Evolutionary conservation across 164 flowering plant genomes (phyloP), one percentile per base, ranked within the genome.

Genomic region (Vitis rupestris): DNA sequence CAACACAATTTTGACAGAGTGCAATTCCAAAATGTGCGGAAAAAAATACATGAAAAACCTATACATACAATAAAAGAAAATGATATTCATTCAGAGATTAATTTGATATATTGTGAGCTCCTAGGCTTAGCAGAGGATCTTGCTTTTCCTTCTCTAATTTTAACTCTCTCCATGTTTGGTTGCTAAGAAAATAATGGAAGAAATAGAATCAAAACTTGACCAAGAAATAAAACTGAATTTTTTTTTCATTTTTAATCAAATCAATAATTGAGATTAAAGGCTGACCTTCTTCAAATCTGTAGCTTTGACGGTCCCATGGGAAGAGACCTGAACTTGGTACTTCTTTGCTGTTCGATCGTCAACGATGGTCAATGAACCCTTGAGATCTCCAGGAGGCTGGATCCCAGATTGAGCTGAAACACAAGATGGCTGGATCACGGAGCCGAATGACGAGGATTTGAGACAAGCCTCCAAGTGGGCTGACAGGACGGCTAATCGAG

Each of bases 241-340:
- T 23, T 19, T 23, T 23, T 23, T 23, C 27, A 23, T 23, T 23
- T 23, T 23, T 23, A 23, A 23, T 23, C 27, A 23, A 37, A 37
- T 37, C 44, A 37, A 37, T 3, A 37, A 37, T 37, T 37, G 44
- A 37, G 44, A 37, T 37, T 37, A 37, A 37, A 37, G 44, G 44
- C 44, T 3, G 44, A 91, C 99, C 98, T 95, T 93, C 78, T 95
- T 95, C 1, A 95, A 81, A 71, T 95, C 98, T 5, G 88, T 76
- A 58, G 99, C 91, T 79, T 83, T 95, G 37, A 93, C 74, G 44
- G 95, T 87, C 44, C 99, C 99, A 17, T 90, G 86, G 59, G 85
- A 88, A 29, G 95, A 84, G 44, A 95, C 92, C 50, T 75, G 82
- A 73, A 93, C 59, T 74, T 86, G 89, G 69, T 86, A 86, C 77